These are phyloP conservation scores for Ustilago nuda DNA, from an alignment of 1,284 basidiomycete species.

Conservation along the genomic window DNA sequence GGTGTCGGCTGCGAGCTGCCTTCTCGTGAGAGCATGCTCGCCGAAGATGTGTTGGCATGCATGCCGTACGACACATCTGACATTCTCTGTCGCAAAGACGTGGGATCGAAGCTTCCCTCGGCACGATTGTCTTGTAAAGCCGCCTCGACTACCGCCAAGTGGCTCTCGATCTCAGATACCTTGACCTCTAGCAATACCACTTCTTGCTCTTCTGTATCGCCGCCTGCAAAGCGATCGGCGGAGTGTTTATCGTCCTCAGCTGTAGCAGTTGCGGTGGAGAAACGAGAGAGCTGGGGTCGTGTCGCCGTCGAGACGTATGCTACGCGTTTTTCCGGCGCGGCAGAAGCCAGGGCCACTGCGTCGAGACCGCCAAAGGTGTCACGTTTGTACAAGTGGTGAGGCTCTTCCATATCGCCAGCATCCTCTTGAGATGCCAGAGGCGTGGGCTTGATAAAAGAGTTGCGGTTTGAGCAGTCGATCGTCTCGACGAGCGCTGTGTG, in stretches of 20 bases:
- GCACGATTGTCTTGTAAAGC: slow-evolving; percentile 43
- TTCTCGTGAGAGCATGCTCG: slow-evolving; percentile 41
- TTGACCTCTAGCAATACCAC: slow-evolving; percentile 44
- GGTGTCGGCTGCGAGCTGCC: slow-evolving; percentile 10
- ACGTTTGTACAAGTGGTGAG: slow-evolving; percentile 18
- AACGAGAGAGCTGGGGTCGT: slow-evolving; percentile 35
- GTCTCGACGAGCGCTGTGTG: slow-evolving; percentile 42
- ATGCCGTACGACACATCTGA: slow-evolving; percentile 30
- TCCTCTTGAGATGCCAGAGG: neutral
- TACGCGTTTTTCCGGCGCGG: slow-evolving; percentile 2
- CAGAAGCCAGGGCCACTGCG: slow-evolving; percentile 11
- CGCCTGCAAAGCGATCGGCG: slow-evolving; percentile 4
- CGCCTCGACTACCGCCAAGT: slow-evolving; percentile 46
- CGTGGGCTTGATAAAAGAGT: slow-evolving; percentile 10
- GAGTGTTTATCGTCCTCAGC: slow-evolving; percentile 12
- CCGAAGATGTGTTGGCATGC: slow-evolving; percentile 37
- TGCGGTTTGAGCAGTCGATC: slow-evolving; percentile 19
- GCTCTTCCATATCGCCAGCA: neutral
- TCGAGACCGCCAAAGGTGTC: slow-evolving; percentile 44
- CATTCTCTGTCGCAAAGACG: slow-evolving; percentile 44
- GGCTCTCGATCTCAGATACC: slow-evolving; percentile 45
- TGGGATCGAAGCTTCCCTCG: slow-evolving; percentile 47
- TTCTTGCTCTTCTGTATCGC: slow-evolving; percentile 29
- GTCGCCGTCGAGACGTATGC: neutral
- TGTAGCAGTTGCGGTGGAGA: slow-evolving; percentile 20